Base-by-base conservation (phyloP, 108 stramenopile species). In the Fragilariopsis cylindrus region DNA sequence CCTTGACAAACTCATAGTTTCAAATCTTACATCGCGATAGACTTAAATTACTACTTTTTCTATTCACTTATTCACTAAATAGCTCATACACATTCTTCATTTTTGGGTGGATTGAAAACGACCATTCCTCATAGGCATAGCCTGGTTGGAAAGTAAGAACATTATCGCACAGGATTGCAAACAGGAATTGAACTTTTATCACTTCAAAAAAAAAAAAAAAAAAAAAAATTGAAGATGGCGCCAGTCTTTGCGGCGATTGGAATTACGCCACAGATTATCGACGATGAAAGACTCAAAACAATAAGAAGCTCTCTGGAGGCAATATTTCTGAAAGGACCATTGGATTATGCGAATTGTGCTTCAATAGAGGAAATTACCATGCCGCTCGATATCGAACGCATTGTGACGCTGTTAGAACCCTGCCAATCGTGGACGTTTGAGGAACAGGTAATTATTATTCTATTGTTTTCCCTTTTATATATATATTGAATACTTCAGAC, bases 391-490 rank as follows among this genome's bases (percentile, higher is more conserved):
- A 71, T 90, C 18, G 83, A 85, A 16, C 76, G 72, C n/a, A 65
- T 92, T 39, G 83, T 89, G 21, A 67, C 45, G 43, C 78, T 86
- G 63, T 58, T 90, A 42, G 83, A 82, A 50, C 76, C 81, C 50
- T 81, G 66, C n/a, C 80, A 76, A 45, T 49, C 63, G 56, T 92
- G 92, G 92, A 54, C 66, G 8, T 92, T 92, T 75, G 88, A 92
- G 74, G 92, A 92, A 71, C 87, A 88, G 89, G 91, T 92, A 73
- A 85, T 30, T 30, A 30, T 30, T 30, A 86, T 75, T 30, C 46
- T 45, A n/a, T n/a, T 15, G 16, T 18, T 46, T 30, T 6, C 12
- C 7, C 6, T 60, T 69, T 55, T n/a, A n/a, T 21, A 30, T 4
- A 18, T 11, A 60, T 11, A 40, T 30, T 3, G 6, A 57, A 7